These are phyloP conservation scores for Nicotiana tomentosiformis DNA, from an alignment of 257 asterid genomes.

Conservation along the genomic window DNA sequence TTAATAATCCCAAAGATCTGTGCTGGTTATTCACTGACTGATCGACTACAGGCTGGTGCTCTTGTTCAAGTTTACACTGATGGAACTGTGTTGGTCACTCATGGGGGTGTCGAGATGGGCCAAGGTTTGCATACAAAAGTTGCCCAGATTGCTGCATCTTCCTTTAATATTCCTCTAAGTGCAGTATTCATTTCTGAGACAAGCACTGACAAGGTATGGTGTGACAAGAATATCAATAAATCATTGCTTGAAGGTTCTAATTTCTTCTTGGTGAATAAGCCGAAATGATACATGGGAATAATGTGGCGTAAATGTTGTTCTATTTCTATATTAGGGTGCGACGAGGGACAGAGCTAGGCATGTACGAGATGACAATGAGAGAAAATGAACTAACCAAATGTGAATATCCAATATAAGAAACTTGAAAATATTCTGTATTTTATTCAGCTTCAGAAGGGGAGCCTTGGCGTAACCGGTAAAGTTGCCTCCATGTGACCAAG, in stretches of 20 bases:
- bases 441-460: too few relatives aligned
- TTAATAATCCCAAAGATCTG: background rate
- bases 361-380: background rate
- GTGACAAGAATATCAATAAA: background rate
- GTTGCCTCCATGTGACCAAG: too few relatives aligned
- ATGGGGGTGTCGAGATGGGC: constrained; percentile 99
- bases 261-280: background rate
- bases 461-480: too few relatives aligned
- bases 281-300: background rate
- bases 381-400: background rate
- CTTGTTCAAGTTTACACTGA: constrained; percentile 96
- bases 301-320: background rate
- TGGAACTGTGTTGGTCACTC: constrained; percentile 95
- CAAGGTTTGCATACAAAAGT: constrained; percentile 98
- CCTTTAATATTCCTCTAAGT: constrained; percentile 76
- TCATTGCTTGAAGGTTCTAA: background rate
- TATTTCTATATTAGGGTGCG: background rate
- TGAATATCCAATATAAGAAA: background rate
- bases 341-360: background rate
- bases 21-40: constrained; percentile 5
- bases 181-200: constrained; percentile 94
- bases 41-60: constrained; percentile 79
- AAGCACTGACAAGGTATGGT: constrained; percentile 86
- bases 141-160: constrained; percentile 94
- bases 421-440: background rate